These are phyloP conservation scores for Hygrophila difformis DNA, from an alignment of 257 asterid species.

Conservation along the genomic window DNA sequence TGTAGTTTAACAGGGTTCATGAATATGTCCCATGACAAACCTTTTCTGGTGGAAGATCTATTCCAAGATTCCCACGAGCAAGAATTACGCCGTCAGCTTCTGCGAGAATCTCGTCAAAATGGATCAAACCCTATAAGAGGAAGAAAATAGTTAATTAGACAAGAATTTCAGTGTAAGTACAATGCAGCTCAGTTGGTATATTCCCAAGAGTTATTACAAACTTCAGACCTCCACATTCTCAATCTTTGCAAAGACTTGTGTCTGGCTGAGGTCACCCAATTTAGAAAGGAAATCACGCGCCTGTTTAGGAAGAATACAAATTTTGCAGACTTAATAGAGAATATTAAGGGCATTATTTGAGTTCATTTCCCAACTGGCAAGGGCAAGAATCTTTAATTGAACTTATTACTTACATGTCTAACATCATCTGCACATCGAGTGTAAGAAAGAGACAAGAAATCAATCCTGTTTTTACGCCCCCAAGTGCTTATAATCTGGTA, in stretches of 20 bases:
- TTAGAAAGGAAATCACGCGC: conserved; percentile 76
- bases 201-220: neutral
- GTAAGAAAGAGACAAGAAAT: conserved; percentile 84
- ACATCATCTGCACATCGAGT: conserved; percentile 87
- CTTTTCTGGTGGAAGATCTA: conserved; percentile 98
- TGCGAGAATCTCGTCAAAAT: conserved; percentile 86
- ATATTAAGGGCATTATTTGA: neutral
- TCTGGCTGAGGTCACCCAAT: conserved; percentile 60
- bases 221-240: conserved; percentile 79
- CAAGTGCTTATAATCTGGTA: conserved; percentile 84
- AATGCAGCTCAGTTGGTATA: conserved; percentile 8
- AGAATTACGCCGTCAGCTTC: conserved; percentile 97
- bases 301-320: conserved; percentile 29
- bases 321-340: neutral
- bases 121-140: conserved; percentile 55
- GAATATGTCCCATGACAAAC: conserved; percentile 18
- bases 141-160: neutral
- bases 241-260: conserved; percentile 76
- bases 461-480: conserved; percentile 83
- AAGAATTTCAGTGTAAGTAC: neutral
- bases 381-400: too few relatives aligned
- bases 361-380: too few relatives aligned
- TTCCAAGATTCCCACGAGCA: conserved; percentile 93
- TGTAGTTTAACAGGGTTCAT: too few relatives aligned
- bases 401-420: conserved; percentile 45